Conservation (phyloP, 345 rosid species). For the Linum lewisii region DNA sequence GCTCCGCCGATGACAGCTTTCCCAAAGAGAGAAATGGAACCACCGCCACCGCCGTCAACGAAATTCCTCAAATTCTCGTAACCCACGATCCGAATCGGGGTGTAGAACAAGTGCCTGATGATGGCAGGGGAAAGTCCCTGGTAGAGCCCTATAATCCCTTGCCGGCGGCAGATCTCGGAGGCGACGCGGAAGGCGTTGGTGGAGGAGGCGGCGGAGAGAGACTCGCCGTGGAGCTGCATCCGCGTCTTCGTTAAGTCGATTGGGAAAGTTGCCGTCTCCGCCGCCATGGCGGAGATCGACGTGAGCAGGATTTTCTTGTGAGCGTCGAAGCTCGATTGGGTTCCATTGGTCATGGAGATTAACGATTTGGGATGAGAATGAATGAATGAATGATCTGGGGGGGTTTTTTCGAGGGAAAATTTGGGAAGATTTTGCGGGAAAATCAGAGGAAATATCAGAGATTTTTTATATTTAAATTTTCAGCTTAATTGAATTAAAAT, state of each 20-base stretch:
- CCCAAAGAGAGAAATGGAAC: constrained; percentile 41
- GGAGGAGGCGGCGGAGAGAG: constrained; percentile 21
- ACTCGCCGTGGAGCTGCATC: constrained; percentile 66
- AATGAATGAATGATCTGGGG: constrained; percentile 36
- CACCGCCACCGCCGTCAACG: constrained; percentile 15
- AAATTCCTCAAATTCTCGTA: constrained; percentile 65
- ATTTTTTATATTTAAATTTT: too few species aligned
- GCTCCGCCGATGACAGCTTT: constrained; percentile 66
- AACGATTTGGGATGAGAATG: not conserved
- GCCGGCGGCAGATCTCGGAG: constrained; percentile 39
- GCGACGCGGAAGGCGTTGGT: constrained; percentile 42
- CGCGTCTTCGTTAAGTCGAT: constrained; percentile 76
- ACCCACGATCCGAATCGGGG: constrained; percentile 72
- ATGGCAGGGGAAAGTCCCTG: constrained; percentile 72
- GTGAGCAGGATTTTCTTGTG: constrained; percentile 41
- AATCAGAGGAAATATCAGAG: too few species aligned
- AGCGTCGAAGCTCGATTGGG: constrained; percentile 4
- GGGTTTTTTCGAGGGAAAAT: too few species aligned
- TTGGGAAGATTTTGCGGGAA: too few species aligned
- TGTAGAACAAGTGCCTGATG: constrained; percentile 63
- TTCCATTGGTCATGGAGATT: constrained; percentile 11
- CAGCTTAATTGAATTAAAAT: too few species aligned
- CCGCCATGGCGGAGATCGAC: constrained; percentile 72
- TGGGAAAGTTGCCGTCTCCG: constrained; percentile 78
- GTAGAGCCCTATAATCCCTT: constrained; percentile 50